Evolutionary conservation across 73 alveolate species (phyloP).

Genomic region (Paramecium bursaria): DNA sequence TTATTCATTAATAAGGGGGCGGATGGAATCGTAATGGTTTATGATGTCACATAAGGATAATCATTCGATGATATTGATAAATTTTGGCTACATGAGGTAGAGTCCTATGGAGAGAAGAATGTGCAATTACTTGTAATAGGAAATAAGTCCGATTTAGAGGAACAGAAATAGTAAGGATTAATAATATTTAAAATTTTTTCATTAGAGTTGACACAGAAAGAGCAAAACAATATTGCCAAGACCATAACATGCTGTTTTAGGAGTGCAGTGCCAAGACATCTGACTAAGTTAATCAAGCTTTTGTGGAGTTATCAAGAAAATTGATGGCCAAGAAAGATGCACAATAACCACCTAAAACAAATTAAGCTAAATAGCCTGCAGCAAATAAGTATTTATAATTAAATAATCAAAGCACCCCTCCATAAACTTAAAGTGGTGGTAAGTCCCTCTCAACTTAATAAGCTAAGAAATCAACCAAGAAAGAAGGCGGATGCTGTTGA

Average conservation of each 20-base stretch:
- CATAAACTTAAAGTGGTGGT: too few relatives aligned
- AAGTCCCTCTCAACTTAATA: too few relatives aligned
- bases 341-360: neutral
- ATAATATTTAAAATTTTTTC: neutral
- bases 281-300: constrained; percentile 62
- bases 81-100: constrained; percentile 69
- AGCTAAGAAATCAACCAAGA: too few relatives aligned
- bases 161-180: constrained; percentile 51
- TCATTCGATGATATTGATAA: constrained; percentile 75
- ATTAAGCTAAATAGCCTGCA: too few relatives aligned
- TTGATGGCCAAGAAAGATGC: constrained; percentile 72
- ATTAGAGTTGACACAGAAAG: constrained; percentile 63
- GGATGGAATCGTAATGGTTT: constrained; percentile 86
- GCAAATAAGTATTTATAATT: too few relatives aligned
- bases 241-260: constrained; percentile 64
- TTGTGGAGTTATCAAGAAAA: constrained; percentile 57
- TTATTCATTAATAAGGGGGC: constrained; percentile 73
- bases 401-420: too few relatives aligned
- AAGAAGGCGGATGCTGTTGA: too few relatives aligned
- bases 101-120: constrained; percentile 66
- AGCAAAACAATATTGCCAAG: constrained; percentile 55
- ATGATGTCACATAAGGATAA: constrained; percentile 76
- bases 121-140: constrained; percentile 66
- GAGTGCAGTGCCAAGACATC: constrained; percentile 69
- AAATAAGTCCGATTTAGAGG: constrained; percentile 64